These are phyloP conservation scores for Aspergillus olivimuriae DNA, from an alignment of 495 filamentous ascomycete species.

Conservation along the genomic window DNA sequence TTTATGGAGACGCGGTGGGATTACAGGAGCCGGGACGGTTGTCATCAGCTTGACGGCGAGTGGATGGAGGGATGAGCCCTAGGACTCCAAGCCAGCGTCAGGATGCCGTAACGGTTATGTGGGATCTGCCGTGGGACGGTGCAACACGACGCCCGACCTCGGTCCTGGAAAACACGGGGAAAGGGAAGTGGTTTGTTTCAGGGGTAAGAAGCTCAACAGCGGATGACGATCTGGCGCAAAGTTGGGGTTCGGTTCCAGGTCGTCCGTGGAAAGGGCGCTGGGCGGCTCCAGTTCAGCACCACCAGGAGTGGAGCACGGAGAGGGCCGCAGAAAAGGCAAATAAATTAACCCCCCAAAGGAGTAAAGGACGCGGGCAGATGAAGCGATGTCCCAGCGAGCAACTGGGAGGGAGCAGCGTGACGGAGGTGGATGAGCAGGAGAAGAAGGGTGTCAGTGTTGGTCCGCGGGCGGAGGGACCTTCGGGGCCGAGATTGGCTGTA, in stretches of 20 bases:
- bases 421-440: no score
- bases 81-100: no score
- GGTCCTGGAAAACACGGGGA: slow-evolving; percentile 8
- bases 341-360: not conserved
- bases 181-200: slow-evolving; percentile 11
- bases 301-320: no score
- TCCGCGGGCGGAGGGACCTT: no score
- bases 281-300: no score
- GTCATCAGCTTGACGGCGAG: no score
- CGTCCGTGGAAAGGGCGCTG: slow-evolving; percentile 6
- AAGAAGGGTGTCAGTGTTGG: no score
- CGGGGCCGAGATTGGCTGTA: slow-evolving; percentile 9
- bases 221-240: slow-evolving; percentile 6
- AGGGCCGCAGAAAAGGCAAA: not conserved
- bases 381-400: no score
- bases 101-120: slow-evolving; percentile 6
- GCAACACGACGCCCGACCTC: slow-evolving; percentile 16
- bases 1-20: not conserved
- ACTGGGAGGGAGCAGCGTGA: no score
- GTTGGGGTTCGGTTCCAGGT: no score
- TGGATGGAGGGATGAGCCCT: no score
- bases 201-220: slow-evolving; percentile 13
- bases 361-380: not conserved
- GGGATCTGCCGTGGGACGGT: slow-evolving; percentile 17
- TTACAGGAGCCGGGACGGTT: no score